Base-by-base conservation (phyloP, 345 rosid species). In the Acer saccharum region DNA sequence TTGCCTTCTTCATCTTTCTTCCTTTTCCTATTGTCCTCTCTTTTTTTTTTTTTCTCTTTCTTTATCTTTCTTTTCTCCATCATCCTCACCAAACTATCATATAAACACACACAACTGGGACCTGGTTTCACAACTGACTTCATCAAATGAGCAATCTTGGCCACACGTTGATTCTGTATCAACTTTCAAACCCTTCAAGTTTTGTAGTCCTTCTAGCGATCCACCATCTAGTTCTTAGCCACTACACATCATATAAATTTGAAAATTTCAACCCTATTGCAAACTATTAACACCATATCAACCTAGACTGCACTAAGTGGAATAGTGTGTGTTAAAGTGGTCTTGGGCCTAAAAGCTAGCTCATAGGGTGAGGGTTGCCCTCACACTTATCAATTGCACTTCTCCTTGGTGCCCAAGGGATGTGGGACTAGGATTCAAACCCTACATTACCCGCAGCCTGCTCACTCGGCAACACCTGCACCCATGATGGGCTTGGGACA, bases 181-280 rank as follows among this genome's bases (percentile, higher is more conserved):
- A n/a, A 60, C 27, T 20, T 14, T 16, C 58, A 54, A 54, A 3
- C 58, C 58, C 58, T 54, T 54, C 17, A 54, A 16, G 27, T 60
- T 12, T 60, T 20, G 9, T n/a, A 20, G 63, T 58, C 21, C 25
- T 20, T n/a, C n/a, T n/a, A n/a, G n/a, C n/a, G n/a, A n/a, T n/a
- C n/a, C n/a, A n/a, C n/a, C n/a, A n/a, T n/a, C 63, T 58, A 60
- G 64, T 60, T 60, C 64, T 60, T 60, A 7, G 58, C 58, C 58
- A 16, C 58, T 54, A 10, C 11, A 60, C 10, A 21, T 13, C 64
- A 9, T n/a, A 10, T 60, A 60, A 60, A 60, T n/a, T n/a, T 60
- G 64, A 20, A 54, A 60, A 25, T 60, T 60, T 21, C 64, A n/a
- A 60, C 27, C 12, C 27, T 60, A 60, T 60, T 60, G 64, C 21